Conservation (phyloP, 306 rosid genomes). For the Erythrophleum fordii region DNA sequence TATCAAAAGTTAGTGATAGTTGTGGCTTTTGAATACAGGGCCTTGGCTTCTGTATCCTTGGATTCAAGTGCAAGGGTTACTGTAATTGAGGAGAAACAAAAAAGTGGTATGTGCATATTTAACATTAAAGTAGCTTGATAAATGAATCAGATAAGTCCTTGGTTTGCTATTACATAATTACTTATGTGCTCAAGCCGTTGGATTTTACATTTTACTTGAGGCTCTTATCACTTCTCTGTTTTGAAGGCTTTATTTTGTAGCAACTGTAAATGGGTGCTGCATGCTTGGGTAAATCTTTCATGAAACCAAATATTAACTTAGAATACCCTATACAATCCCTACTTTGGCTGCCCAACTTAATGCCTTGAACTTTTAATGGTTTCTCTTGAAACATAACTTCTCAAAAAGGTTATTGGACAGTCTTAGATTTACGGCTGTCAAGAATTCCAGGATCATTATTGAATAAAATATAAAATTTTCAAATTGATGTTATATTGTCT, state of each 20-base stretch:
- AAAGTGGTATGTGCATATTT: constrained; percentile 56
- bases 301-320: neutral
- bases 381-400: neutral
- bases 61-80: constrained; percentile 89
- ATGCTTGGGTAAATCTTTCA: too few relatives aligned
- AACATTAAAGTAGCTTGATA: constrained; percentile 26
- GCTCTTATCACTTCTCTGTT: constrained; percentile 13
- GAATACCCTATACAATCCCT: neutral
- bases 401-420: neutral
- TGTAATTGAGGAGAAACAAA: constrained; percentile 59
- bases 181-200: neutral
- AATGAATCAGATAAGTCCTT: neutral
- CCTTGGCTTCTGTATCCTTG: constrained; percentile 84
- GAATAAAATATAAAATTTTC: constrained; percentile 12
- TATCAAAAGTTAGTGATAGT: constrained; percentile 29
- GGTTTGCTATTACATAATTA: constrained; percentile 30
- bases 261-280: too few relatives aligned
- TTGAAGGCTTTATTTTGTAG: neutral
- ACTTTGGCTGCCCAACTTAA: neutral
- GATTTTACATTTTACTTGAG: neutral
- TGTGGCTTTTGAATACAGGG: constrained; percentile 53
- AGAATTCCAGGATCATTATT: constrained; percentile 8
- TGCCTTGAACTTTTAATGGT: neutral
- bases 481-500: constrained; percentile 25
- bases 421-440: neutral